Evolutionary conservation across 345 rosid genomes (phyloP).

Genomic region (Garcia nutans): DNA sequence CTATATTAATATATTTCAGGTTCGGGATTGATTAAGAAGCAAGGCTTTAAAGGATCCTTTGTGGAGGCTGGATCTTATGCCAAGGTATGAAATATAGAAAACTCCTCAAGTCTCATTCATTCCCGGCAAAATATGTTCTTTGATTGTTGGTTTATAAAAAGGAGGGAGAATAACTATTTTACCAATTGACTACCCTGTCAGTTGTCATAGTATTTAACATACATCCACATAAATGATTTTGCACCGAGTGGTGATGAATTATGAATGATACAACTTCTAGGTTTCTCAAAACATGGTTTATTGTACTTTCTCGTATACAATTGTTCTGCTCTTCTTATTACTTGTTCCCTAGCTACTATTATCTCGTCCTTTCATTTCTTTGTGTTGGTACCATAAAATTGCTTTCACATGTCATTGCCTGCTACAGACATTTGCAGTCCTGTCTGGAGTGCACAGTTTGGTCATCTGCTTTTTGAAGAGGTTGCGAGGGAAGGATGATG

Average conservation of each 20-base stretch:
- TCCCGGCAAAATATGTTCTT: not conserved
- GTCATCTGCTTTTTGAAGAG: conserved; percentile 69
- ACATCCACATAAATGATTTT: not conserved
- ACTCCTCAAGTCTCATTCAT: not conserved
- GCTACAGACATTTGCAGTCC: conserved; percentile 60
- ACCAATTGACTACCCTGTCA: not conserved
- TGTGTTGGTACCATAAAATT: not conserved
- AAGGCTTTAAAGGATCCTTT: conserved; percentile 78
- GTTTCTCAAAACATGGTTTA: no score
- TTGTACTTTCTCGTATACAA: not conserved
- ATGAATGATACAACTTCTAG: not conserved
- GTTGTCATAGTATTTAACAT: not conserved
- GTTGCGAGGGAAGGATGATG: conserved; percentile 91
- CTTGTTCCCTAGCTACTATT: not conserved
- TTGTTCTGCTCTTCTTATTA: not conserved
- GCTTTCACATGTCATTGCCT: not conserved
- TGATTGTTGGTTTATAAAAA: not conserved
- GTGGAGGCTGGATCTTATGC: conserved; percentile 84
- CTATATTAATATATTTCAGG: conserved; percentile 41
- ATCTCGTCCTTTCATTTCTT: not conserved
- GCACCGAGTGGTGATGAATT: not conserved
- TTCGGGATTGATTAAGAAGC: conserved; percentile 73
- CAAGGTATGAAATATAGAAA: conserved; percentile 45
- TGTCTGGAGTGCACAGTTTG: conserved; percentile 73
- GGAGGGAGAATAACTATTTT: not conserved